Percentiles rank a stretch among this genome's conserved stretches.
These are phyloP conservation scores for Tulasnella sp. DNA, from an alignment of 768 basidiomycete species.

Conservation along the genomic window DNA sequence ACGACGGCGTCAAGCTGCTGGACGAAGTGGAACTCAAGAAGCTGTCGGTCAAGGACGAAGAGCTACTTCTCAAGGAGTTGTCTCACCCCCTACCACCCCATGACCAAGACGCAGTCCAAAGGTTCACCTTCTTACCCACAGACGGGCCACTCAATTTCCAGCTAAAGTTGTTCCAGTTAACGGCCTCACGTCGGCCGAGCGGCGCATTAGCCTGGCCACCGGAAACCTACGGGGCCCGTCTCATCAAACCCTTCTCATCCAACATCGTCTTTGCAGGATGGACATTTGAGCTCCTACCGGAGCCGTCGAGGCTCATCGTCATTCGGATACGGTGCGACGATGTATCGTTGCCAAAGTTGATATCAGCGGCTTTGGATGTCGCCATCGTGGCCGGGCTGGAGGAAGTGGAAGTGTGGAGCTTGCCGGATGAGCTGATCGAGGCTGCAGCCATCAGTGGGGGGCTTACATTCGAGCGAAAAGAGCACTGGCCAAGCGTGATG, in stretches of 20 bases:
- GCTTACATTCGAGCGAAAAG: constrained; percentile 26
- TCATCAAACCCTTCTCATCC: background rate
- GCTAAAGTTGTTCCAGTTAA: constrained; percentile 23
- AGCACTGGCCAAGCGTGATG: constrained; percentile 36
- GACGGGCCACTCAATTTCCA: constrained; percentile 30
- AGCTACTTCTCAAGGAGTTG: constrained; percentile 26
- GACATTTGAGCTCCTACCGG: constrained; percentile 32
- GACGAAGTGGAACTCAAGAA: constrained; percentile 28
- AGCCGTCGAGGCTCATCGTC: constrained; percentile 31
- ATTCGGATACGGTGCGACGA: constrained; percentile 32
- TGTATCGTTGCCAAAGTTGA: constrained; percentile 28
- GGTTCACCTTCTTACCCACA: constrained; percentile 34
- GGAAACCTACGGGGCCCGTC: constrained; percentile 4
- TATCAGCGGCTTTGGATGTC: constrained; percentile 28
- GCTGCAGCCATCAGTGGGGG: constrained; percentile 25
- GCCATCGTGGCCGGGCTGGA: constrained; percentile 30
- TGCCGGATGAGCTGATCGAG: constrained; percentile 28
- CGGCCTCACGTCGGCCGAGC: constrained; percentile 24
- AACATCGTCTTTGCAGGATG: constrained; percentile 32
- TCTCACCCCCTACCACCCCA: background rate
- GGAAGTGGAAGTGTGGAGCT: constrained; percentile 39
- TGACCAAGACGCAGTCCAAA: constrained; percentile 22
- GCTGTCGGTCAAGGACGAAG: constrained; percentile 34
- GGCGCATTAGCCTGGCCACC: constrained; percentile 20
- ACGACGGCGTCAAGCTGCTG: constrained; percentile 25